A percentile compares a stretch with the other conserved stretches of the same genome.
Evolutionary conservation across 257 asterid genomes (phyloP).

Genomic region (Mitragyna speciosa): DNA sequence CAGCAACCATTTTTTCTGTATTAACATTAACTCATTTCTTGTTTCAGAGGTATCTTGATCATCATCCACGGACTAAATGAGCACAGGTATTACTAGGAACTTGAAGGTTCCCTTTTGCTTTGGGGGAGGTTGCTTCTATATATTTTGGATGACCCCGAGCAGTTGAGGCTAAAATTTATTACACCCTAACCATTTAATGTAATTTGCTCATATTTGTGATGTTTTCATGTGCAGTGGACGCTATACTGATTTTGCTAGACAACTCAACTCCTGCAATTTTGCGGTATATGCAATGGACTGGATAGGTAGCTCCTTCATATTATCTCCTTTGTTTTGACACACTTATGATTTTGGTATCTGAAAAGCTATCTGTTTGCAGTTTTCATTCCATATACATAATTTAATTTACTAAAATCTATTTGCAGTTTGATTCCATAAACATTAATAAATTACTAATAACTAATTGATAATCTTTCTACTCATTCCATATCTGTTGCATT

Average conservation of each 20-base stretch:
- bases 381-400: neutral
- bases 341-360: neutral
- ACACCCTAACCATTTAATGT: neutral
- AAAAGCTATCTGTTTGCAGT: neutral
- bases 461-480: neutral
- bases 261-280: conserved; percentile 63
- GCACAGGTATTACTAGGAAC: conserved; percentile 60
- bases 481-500: neutral
- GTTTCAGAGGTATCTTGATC: conserved; percentile 84
- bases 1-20: conserved; percentile 18
- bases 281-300: conserved; percentile 99
- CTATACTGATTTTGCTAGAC: conserved; percentile 79
- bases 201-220: neutral
- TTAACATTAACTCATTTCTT: conserved; percentile 15
- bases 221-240: conserved; percentile 66
- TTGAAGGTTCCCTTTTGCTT: neutral
- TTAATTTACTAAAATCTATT: neutral
- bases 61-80: conserved; percentile 96
- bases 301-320: conserved; percentile 57
- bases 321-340: neutral
- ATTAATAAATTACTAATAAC: neutral
- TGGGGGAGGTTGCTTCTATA: neutral
- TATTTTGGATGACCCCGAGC: neutral
- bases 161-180: neutral
- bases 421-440: neutral